These are phyloP conservation scores for Xylaria sp. DNA, from an alignment of 2,329 filamentous ascomycete genomes.

Conservation along the genomic window DNA sequence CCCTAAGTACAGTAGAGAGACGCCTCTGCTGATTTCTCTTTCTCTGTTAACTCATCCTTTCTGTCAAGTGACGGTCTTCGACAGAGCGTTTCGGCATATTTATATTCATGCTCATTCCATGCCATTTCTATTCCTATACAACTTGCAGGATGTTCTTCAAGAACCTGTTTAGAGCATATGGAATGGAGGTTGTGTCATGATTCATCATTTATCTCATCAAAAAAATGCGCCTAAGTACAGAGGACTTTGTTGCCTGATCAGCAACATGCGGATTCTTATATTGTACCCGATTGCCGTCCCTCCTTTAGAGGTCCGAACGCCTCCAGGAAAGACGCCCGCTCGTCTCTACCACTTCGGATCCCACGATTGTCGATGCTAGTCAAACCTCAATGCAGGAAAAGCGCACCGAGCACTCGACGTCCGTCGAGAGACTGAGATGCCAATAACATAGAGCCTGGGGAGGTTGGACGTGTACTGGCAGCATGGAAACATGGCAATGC, in stretches of 20 bases:
- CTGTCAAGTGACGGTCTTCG: constrained; percentile 31
- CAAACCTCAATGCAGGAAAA: constrained; percentile 43
- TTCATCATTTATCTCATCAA: constrained; percentile 50
- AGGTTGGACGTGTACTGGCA: constrained; percentile 38
- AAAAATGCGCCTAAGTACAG: constrained; percentile 50
- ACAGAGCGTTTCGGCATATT: constrained; percentile 14
- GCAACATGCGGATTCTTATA: constrained; percentile 40
- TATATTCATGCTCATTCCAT: neutral
- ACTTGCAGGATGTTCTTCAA: constrained; percentile 3
- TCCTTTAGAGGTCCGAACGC: constrained; percentile 32
- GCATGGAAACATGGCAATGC: constrained; percentile 41
- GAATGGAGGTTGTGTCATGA: constrained; percentile 44
- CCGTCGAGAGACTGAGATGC: constrained; percentile 40
- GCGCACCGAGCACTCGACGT: constrained; percentile 41
- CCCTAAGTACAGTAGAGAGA: neutral
- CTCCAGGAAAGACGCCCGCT: constrained; percentile 39
- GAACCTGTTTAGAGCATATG: constrained; percentile 7
- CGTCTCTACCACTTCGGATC: constrained; percentile 42
- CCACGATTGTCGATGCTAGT: constrained; percentile 42
- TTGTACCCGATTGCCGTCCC: constrained; percentile 39
- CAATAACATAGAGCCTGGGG: constrained; percentile 39
- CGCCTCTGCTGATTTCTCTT: neutral
- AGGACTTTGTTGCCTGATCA: constrained; percentile 45
- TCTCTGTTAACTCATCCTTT: neutral
- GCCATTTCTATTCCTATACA: neutral